Evolutionary conservation across 805 yeast species (phyloP).

Genomic region (Sungouiella blattae): DNA sequence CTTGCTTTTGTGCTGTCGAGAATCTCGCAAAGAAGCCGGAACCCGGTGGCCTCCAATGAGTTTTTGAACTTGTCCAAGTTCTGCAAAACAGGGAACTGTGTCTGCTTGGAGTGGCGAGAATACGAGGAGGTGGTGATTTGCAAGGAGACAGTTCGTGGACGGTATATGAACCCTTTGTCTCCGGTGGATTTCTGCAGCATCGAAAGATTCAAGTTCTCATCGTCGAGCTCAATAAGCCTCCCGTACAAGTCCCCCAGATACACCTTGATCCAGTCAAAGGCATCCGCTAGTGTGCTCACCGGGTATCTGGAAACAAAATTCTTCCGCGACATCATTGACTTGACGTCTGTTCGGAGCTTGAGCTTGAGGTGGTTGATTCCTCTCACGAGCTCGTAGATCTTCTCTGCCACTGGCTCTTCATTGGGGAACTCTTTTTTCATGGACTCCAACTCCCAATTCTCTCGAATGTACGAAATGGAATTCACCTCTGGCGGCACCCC

Average conservation of each 20-base stretch:
- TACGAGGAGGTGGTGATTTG: conserved; percentile 25
- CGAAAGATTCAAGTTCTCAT: conserved; percentile 46
- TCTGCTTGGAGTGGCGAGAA: conserved; percentile 38
- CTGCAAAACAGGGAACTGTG: conserved; percentile 32
- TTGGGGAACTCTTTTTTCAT: conserved; percentile 23
- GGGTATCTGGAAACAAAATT: conserved; percentile 59
- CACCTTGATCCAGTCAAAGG: conserved; percentile 75
- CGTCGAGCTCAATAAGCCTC: conserved; percentile 69
- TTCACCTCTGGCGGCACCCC: conserved; percentile 45
- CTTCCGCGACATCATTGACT: conserved; percentile 87
- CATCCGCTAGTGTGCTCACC: conserved; percentile 52
- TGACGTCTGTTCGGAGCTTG: conserved; percentile 55
- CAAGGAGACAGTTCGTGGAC: conserved; percentile 57
- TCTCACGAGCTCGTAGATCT: conserved; percentile 57
- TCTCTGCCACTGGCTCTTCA: conserved; percentile 49
- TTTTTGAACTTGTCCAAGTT: conserved; percentile 30
- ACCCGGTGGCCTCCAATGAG: conserved; percentile 26
- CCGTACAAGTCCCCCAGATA: conserved; percentile 75
- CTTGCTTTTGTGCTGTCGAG: conserved; percentile 19
- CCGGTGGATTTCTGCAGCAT: conserved; percentile 19
- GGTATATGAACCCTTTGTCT: conserved; percentile 24
- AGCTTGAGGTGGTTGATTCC: conserved; percentile 61
- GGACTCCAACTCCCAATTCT: conserved; percentile 35
- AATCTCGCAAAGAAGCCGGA: conserved; percentile 41
- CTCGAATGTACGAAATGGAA: conserved; percentile 48